Percentiles rank a stretch among this genome's conserved stretches.
Evolutionary conservation across 306 rosid species (phyloP).

Genomic region (Fragaria iinumae): DNA sequence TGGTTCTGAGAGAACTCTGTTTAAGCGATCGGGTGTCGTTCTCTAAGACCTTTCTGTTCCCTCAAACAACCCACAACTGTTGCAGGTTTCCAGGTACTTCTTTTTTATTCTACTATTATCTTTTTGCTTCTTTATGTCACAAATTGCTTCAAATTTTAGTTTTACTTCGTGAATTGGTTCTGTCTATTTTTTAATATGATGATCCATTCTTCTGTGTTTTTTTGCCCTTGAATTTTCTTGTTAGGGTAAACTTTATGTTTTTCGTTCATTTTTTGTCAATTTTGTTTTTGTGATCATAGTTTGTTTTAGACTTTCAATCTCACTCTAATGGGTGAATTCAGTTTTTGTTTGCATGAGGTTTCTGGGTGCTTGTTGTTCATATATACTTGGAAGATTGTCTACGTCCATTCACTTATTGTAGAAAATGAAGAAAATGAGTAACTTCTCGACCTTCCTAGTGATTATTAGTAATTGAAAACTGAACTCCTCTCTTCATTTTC

Average conservation of each 20-base stretch:
- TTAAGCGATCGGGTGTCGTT: constrained; percentile 43
- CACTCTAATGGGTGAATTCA: constrained; percentile 1
- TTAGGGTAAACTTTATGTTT: background rate
- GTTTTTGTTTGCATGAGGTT: constrained; percentile 21
- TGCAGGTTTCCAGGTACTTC: constrained; percentile 40
- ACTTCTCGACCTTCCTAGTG: background rate
- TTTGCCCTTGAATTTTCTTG: background rate
- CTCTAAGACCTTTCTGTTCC: constrained; percentile 45
- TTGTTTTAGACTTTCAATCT: background rate
- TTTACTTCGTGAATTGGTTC: background rate
- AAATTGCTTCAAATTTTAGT: background rate
- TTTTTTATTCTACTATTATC: constrained; percentile 18
- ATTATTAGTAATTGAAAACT: background rate
- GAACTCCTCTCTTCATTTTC: background rate
- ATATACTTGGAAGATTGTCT: background rate
- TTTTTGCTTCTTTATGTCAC: constrained; percentile 2
- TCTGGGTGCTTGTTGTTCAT: constrained; percentile 11
- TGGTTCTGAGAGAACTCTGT: constrained; percentile 35
- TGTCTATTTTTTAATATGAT: constrained; percentile 14
- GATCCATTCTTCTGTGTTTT: constrained; percentile 3
- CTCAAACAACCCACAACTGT: constrained; percentile 41
- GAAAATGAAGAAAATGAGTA: background rate
- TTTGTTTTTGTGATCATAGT: background rate
- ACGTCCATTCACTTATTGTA: background rate
- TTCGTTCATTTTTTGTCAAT: background rate